These are phyloP conservation scores for Chlorella variabilis DNA, from an alignment of 163 green algal genomes.

Conservation along the genomic window DNA sequence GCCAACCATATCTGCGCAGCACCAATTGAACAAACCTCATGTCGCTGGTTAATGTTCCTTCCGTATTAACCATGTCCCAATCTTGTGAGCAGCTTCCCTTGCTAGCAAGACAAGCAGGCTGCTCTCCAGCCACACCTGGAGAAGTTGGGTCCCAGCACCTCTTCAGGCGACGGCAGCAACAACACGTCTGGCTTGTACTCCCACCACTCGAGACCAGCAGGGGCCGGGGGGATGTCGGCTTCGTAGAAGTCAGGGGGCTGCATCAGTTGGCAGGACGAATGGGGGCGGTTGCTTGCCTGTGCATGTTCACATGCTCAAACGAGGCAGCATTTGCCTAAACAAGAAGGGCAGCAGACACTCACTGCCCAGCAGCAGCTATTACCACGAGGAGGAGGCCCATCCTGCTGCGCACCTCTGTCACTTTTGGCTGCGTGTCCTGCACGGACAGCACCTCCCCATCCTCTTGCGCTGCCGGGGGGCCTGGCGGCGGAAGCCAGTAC, in stretches of 20 bases:
- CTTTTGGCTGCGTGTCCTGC: not conserved
- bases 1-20: conserved; percentile 30
- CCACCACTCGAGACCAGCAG: conserved; percentile 63
- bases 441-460: no score
- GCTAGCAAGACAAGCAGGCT: not conserved
- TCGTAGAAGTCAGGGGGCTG: conserved; percentile 55
- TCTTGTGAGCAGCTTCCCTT: no score
- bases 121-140: not conserved
- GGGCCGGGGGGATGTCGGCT: conserved; percentile 42
- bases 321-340: no score
- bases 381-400: no score
- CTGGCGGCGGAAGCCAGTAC: conserved; percentile 50
- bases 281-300: not conserved
- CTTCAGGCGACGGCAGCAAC: conserved; percentile 35
- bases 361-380: no score
- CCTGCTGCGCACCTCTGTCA: not conserved
- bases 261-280: not conserved
- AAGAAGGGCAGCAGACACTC: no score
- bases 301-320: no score
- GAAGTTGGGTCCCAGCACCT: conserved; percentile 13
- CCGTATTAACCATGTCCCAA: no score
- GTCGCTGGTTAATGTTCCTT: no score
- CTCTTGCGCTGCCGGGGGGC: not conserved
- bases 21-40: no score
- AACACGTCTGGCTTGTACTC: conserved; percentile 53